A percentile compares a stretch with the other conserved stretches of the same genome.
Conservation (phyloP, 139 green algal genomes). For the Coelastrella sp. region DNA sequence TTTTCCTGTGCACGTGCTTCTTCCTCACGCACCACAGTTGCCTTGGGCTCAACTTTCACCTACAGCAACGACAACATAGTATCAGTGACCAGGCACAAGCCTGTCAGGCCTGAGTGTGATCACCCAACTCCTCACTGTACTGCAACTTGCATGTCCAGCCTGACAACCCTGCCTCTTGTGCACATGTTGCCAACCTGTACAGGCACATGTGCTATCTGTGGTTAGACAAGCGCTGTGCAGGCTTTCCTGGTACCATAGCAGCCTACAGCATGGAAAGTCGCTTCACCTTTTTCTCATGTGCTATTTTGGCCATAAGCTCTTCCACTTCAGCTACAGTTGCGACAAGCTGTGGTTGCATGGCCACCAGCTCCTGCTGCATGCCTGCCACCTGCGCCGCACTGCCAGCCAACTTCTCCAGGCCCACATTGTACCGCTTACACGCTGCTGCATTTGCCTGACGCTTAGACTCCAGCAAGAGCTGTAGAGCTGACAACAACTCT, state of each 20-base stretch:
- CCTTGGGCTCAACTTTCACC: slow-evolving; percentile 68
- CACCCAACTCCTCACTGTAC: too few species aligned
- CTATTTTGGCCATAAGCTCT: slow-evolving; percentile 77
- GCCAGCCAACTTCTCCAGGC: slow-evolving; percentile 80
- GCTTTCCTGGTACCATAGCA: too few species aligned
- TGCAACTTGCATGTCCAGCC: too few species aligned
- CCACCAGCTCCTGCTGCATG: slow-evolving; percentile 79
- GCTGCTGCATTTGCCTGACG: slow-evolving; percentile 58
- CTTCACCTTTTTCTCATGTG: slow-evolving; percentile 71
- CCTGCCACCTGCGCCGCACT: slow-evolving; percentile 70
- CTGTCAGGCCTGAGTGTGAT: too few species aligned
- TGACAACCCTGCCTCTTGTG: too few species aligned
- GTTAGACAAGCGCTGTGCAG: too few species aligned
- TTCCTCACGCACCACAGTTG: slow-evolving; percentile 74
- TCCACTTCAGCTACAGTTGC: slow-evolving; percentile 78
- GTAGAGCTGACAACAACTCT: slow-evolving; percentile 82
- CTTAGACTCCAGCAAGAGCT: slow-evolving; percentile 67
- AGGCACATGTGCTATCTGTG: too few species aligned
- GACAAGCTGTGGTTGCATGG: slow-evolving; percentile 83
- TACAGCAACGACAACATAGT: too few species aligned
- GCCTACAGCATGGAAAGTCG: too few species aligned
- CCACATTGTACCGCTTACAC: slow-evolving; percentile 70
- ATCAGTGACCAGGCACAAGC: too few species aligned
- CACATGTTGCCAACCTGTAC: too few species aligned
- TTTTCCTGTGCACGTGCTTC: slow-evolving; percentile 73